Evolutionary conservation across 139 green algal genomes (phyloP).

Genomic region (Monoraphidium neglectum): DNA sequence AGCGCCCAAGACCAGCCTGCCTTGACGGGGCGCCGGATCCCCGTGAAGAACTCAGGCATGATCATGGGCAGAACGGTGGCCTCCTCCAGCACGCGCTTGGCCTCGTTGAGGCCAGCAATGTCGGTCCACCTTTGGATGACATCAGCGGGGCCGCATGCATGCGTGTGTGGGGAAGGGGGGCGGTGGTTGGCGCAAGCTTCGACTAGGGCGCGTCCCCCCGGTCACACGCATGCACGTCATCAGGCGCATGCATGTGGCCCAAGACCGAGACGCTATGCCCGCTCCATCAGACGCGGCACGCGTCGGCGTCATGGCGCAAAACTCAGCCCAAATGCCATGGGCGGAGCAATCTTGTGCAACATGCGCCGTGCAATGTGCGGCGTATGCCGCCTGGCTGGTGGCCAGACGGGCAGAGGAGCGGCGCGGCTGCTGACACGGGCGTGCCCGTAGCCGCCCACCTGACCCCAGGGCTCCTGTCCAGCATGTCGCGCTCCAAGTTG

Average conservation of each 20-base stretch:
- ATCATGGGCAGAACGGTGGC: constrained; percentile 86
- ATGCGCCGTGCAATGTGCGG: too few species aligned
- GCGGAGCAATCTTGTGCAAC: too few species aligned
- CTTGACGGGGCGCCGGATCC: constrained; percentile 90
- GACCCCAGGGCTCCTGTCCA: constrained; percentile 75
- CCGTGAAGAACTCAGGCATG: constrained; percentile 91
- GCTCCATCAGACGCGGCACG: too few species aligned
- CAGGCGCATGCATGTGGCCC: too few species aligned
- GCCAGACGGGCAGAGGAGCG: too few species aligned
- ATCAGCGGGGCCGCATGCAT: background rate
- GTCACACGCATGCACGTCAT: too few species aligned
- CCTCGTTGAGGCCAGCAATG: constrained; percentile 69
- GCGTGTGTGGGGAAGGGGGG: background rate
- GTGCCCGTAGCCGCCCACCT: constrained; percentile 21
- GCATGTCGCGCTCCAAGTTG: constrained; percentile 79
- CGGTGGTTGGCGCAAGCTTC: too few species aligned
- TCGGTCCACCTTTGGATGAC: constrained; percentile 46
- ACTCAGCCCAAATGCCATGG: too few species aligned
- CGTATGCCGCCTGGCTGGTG: too few species aligned
- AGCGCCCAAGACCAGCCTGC: constrained; percentile 24
- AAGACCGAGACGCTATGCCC: too few species aligned
- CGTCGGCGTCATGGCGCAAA: too few species aligned
- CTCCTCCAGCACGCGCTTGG: constrained; percentile 93
- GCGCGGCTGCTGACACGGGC: background rate
- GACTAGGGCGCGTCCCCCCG: too few species aligned